Conservation (phyloP, 306 rosid species). For the Herpetospermum pedunculosum region DNA sequence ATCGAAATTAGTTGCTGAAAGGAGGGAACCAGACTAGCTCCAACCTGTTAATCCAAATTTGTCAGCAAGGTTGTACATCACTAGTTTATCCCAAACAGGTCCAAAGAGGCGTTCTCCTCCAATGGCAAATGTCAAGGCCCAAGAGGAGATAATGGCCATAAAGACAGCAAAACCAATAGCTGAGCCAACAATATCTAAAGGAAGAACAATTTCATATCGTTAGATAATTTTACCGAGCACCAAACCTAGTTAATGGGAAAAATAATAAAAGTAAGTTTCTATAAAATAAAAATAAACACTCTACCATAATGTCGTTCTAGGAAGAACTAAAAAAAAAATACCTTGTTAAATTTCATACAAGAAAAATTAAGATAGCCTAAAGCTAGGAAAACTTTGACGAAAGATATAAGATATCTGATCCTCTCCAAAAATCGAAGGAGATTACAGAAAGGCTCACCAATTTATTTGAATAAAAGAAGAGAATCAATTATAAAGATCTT, state of each 20-base stretch:
- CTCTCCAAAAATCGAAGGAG: not conserved
- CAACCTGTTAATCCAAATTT: constrained; percentile 60
- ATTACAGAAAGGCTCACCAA: not conserved
- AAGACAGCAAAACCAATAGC: constrained; percentile 66
- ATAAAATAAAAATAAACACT: not conserved
- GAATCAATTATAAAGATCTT: not conserved
- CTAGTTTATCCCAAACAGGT: constrained; percentile 71
- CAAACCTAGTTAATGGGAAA: not conserved
- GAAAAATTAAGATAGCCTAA: not conserved
- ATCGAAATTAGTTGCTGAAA: not conserved
- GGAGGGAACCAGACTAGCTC: constrained; percentile 40
- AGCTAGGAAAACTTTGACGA: not conserved
- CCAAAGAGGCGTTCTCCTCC: constrained; percentile 84
- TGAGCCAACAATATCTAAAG: constrained; percentile 53
- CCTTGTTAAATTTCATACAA: not conserved
- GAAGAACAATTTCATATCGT: not conserved
- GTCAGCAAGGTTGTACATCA: constrained; percentile 90
- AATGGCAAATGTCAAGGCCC: constrained; percentile 76
- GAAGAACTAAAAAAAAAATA: not conserved
- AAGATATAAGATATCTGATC: not conserved
- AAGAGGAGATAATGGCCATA: constrained; percentile 45
- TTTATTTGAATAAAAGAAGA: not conserved
- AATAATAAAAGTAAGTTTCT: not conserved
- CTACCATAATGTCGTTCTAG: not conserved
- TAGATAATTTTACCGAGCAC: not conserved